Evolutionary conservation across 169 alveolate species (phyloP).

Genomic region (Miamiensis avidus): DNA sequence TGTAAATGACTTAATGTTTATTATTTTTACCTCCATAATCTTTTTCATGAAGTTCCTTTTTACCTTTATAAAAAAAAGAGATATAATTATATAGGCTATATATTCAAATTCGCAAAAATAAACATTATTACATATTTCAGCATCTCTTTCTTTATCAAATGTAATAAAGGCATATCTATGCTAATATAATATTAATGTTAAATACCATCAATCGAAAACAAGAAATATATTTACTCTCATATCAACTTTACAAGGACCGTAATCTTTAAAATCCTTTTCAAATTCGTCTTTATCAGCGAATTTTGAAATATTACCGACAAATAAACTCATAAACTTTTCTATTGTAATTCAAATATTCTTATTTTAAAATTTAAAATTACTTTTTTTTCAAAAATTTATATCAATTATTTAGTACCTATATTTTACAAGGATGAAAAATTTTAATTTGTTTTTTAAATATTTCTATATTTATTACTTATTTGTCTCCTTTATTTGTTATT

Average conservation of each 20-base stretch:
- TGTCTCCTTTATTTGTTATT: no score
- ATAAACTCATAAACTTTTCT: conserved; percentile 11
- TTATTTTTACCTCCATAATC: background rate
- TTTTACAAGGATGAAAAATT: no score
- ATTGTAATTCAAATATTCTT: no score
- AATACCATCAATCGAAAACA: no score
- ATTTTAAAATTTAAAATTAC: no score
- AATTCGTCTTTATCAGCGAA: conserved; percentile 21
- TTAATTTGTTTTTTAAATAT: no score
- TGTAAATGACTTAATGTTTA: background rate
- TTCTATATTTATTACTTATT: no score
- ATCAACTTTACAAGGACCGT: conserved; percentile 6
- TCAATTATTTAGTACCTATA: no score
- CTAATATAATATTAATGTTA: background rate
- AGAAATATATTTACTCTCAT: background rate
- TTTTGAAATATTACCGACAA: conserved; percentile 36
- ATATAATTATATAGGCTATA: no score
- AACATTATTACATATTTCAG: background rate
- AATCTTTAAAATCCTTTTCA: conserved; percentile 27
- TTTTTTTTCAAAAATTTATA: no score
- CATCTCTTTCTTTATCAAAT: background rate
- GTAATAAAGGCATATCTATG: background rate
- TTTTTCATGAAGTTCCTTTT: background rate
- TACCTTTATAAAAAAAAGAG: background rate
- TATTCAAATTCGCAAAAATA: background rate